These are phyloP conservation scores for Isabelozyma pseudorhagii DNA, from an alignment of 805 yeast genomes.

Conservation along the genomic window DNA sequence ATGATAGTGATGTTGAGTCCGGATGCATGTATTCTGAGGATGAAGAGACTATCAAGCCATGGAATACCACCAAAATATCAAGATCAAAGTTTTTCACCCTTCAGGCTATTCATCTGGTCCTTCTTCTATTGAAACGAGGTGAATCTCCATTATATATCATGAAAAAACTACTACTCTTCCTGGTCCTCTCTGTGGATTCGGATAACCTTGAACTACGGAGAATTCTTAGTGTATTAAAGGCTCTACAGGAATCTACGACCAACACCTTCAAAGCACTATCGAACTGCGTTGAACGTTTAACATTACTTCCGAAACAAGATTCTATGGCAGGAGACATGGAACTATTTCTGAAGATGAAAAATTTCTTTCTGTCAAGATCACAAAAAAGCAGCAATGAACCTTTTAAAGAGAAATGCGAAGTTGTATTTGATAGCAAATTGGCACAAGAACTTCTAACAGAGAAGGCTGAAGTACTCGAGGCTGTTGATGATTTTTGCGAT, in stretches of 20 bases:
- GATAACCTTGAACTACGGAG: conserved; percentile 10
- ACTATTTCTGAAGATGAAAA: neutral
- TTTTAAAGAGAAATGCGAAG: neutral
- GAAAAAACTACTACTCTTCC: conserved; percentile 21
- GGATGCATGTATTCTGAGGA: conserved; percentile 15
- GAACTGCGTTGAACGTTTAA: conserved; percentile 20
- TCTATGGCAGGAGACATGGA: conserved; percentile 1
- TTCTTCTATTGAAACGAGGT: conserved; percentile 20
- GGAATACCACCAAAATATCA: conserved; percentile 2
- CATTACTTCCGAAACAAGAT: neutral
- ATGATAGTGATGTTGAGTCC: conserved; percentile 17
- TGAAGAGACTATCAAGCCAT: neutral
- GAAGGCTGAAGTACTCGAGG: neutral
- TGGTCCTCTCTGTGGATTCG: conserved; percentile 13
- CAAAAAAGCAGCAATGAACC: neutral
- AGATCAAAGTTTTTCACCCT: conserved; percentile 8
- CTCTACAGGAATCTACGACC: conserved; percentile 14
- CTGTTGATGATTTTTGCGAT: neutral
- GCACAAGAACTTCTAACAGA: neutral
- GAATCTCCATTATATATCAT: conserved; percentile 24
- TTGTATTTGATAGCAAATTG: neutral
- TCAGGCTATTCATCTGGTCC: conserved; percentile 12
- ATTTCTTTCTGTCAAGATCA: neutral
- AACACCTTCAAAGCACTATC: conserved; percentile 13
- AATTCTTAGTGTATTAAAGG: conserved; percentile 15